Base-by-base conservation (phyloP, 441 rosid species). In the Gossypium aridum region DNA sequence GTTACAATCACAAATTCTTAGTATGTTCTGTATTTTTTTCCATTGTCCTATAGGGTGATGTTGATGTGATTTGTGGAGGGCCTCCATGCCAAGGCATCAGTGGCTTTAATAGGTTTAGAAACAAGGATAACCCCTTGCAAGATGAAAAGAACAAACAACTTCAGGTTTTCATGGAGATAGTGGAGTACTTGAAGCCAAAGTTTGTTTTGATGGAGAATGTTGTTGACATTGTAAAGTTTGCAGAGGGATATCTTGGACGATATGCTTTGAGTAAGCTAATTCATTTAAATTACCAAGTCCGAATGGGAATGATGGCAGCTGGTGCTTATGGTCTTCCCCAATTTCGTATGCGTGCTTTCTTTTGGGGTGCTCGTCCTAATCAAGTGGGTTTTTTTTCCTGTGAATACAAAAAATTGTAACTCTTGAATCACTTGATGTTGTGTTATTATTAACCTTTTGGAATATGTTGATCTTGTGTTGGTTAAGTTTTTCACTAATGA, bases 51-150 rank as follows among this genome's bases (percentile, higher is more conserved):
- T 51, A 92, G 97, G 95, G 97, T 17, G 79, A 71, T 72, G 91
- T 79, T n/a, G 91, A 89, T 82, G 93, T 89, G 19, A 71, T 93
- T 54, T 90, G 98, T 71, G 97, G 97, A 7, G 97, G 98, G 4
- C 97, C 98, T 0, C 96, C 98, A 0, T 94, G 97, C 70, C 97
- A 94, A 83, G 98, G 98, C 0, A 80, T 94, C n/a, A 94, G 95
- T 43, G 97, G 98, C 3, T 87, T 80, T 72, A 94, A 94, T 70
- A 83, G 97, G n/a, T 88, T 81, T 37, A 87, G 97, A 61, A 83
- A 94, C 53, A 56, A 1, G 53, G 74, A 80, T 0, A 39, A 81
- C n/a, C 98, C 98, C 3, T 70, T 92, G 53, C 65, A 76, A 0
- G 96, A 89, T 70, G 88, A 85, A 61, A 94, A 85, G 72, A 94